Conservation (phyloP, 164 flowering plant species). For the Saururus chinensis region DNA sequence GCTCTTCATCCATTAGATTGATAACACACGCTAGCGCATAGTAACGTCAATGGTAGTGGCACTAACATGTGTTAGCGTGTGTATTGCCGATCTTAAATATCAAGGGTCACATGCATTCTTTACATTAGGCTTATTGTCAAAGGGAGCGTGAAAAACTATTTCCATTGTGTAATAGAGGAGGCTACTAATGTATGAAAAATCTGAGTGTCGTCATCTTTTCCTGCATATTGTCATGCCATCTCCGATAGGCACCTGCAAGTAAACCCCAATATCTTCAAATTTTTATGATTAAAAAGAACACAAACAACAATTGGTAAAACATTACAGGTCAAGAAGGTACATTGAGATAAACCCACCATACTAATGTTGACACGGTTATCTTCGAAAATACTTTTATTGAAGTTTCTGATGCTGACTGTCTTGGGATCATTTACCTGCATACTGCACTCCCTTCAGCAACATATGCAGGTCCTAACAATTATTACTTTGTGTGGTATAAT, state of each 20-base stretch:
- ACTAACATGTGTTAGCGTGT: too few species aligned
- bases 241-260: slow-evolving; percentile 77
- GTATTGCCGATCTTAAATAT: too few species aligned
- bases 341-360: slow-evolving; percentile 41
- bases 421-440: slow-evolving; percentile 65
- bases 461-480: not conserved
- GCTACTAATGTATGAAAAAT: too few species aligned
- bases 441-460: slow-evolving; percentile 4
- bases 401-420: slow-evolving; percentile 61
- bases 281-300: not conserved
- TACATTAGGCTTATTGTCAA: too few species aligned
- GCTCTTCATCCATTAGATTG: too few species aligned
- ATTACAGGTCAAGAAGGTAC: not conserved
- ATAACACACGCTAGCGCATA: too few species aligned
- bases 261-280: not conserved
- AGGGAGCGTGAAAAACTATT: too few species aligned
- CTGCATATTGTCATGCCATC: slow-evolving; percentile 93
- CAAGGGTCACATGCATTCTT: too few species aligned
- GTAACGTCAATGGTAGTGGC: too few species aligned
- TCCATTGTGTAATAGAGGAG: too few species aligned
- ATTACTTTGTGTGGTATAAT: not conserved
- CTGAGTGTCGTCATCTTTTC: slow-evolving; percentile 50
- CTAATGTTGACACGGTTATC: slow-evolving; percentile 76
- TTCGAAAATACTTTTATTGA: slow-evolving; percentile 49
- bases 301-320: too few species aligned